Conservation (phyloP, 139 green algal genomes). For the Picochlorum costavermella region DNA sequence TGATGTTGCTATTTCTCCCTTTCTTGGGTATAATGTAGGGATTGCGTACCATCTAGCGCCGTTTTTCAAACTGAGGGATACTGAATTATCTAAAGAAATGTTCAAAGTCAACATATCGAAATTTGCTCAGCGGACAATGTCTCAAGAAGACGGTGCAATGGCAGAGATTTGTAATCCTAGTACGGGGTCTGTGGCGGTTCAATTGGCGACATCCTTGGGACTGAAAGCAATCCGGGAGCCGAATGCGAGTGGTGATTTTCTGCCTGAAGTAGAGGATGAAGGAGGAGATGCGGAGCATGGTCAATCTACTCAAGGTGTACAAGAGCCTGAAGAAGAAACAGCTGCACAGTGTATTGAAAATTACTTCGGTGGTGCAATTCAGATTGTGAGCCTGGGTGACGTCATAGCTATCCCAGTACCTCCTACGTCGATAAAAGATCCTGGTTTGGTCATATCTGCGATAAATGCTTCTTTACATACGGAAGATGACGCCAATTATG, state of each 20-base stretch:
- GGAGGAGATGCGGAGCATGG: background rate
- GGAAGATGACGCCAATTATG: background rate
- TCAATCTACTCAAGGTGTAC: background rate
- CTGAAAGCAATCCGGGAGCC: constrained; percentile 16
- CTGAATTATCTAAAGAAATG: too few species aligned
- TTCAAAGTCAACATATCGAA: background rate
- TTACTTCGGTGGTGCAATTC: constrained; percentile 13
- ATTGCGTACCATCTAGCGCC: constrained; percentile 16
- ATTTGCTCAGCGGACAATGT: too few species aligned
- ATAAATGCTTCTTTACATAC: background rate
- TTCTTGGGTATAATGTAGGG: constrained; percentile 26
- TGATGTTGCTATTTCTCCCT: constrained; percentile 11
- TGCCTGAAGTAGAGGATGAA: background rate
- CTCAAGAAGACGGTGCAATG: background rate
- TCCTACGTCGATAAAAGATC: background rate
- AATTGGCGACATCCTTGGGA: constrained; percentile 12
- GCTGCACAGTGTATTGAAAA: constrained; percentile 13
- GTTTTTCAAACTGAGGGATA: background rate
- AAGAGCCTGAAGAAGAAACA: constrained; percentile 8
- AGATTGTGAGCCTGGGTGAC: constrained; percentile 27
- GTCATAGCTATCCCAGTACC: constrained; percentile 24
- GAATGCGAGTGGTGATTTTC: background rate
- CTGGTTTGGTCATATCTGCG: background rate
- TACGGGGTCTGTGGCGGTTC: constrained; percentile 1
- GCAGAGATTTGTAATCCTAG: background rate